phyloP scores from a whole-genome alignment of 2,329 filamentous ascomycete genomes.

The Xylaria sp. region DNA sequence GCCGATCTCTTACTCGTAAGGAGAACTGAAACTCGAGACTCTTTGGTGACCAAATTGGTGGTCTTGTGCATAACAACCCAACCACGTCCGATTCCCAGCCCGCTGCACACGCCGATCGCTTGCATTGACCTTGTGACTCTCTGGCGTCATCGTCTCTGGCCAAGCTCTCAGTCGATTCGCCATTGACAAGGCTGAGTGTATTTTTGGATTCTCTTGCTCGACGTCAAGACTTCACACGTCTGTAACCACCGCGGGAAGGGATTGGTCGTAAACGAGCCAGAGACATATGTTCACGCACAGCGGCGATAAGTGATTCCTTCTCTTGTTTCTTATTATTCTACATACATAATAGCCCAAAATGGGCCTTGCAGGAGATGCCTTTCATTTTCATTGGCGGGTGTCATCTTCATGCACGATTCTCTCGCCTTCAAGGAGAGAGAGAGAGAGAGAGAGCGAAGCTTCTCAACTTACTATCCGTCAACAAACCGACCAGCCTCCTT shows the following conservation, averaged over 20 bases:
- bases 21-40: background rate
- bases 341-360: slow-evolving; percentile 7
- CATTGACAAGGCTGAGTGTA: background rate
- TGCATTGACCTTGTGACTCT: slow-evolving; percentile 2
- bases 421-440: slow-evolving; percentile 2
- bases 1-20: background rate
- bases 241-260: background rate
- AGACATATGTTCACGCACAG: slow-evolving; percentile 10
- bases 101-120: slow-evolving; percentile 1
- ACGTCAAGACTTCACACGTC: background rate
- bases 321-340: background rate
- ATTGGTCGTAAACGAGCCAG: slow-evolving; percentile 13
- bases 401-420: slow-evolving; percentile 9
- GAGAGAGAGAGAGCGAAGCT: background rate
- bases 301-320: background rate
- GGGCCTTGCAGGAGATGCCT: slow-evolving; percentile 16
- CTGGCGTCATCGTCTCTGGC: slow-evolving; percentile 8
- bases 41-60: background rate
- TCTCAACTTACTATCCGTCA: slow-evolving; percentile 1
- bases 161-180: slow-evolving; percentile 10
- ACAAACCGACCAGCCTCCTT: slow-evolving; percentile 13
- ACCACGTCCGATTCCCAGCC: slow-evolving; percentile 3
- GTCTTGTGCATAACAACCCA: background rate
- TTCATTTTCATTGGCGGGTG: slow-evolving; percentile 14
- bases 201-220: background rate